phyloP scores from a whole-genome alignment of 441 rosid species.

The Kokia cookei region DNA sequence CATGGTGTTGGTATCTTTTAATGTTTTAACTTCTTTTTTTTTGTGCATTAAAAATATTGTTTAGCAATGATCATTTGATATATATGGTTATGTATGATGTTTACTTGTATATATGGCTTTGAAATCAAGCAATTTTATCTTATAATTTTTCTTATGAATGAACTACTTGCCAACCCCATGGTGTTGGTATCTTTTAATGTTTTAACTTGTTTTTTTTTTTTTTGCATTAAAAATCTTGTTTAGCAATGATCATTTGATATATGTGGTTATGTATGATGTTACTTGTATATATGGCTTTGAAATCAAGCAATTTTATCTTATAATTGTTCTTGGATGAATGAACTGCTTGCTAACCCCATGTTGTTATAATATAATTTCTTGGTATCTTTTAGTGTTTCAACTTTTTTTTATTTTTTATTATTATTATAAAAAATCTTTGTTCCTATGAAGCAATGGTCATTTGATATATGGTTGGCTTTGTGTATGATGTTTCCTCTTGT shows the following conservation, averaged over 20 bases:
- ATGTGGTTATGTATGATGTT: background rate
- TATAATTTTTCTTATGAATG: background rate
- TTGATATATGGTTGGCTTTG: background rate
- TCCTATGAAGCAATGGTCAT: background rate
- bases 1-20: background rate
- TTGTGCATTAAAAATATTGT: no score
- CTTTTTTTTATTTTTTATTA: background rate
- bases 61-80: background rate
- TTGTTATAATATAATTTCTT: background rate
- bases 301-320: background rate
- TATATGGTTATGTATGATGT: background rate
- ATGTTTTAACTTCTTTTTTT: background rate
- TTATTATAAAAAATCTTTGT: background rate
- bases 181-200: background rate
- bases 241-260: no score
- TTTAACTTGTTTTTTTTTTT: background rate
- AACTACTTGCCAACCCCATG: background rate
- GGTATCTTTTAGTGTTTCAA: background rate
- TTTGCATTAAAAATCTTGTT: no score
- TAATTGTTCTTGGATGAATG: background rate
- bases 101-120: background rate
- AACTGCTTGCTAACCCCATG: background rate
- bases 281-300: background rate
- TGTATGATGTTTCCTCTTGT: background rate
- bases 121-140: background rate